Conservation (phyloP, 179 eudicot genomes). For the Gypsophila paniculata region DNA sequence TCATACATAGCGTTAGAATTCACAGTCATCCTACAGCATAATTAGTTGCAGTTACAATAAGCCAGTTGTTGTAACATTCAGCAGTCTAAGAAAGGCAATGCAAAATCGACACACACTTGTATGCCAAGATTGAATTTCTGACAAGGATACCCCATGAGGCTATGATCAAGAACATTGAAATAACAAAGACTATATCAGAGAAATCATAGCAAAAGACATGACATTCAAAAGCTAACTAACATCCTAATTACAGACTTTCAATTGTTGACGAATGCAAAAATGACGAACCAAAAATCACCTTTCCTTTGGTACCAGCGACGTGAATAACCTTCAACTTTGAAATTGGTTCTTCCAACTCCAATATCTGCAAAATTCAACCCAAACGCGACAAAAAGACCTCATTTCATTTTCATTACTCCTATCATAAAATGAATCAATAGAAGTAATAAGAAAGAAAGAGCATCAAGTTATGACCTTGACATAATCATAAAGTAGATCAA, state of each 20-base stretch:
- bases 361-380: slow-evolving; percentile 42
- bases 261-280: neutral
- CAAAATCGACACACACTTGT: neutral
- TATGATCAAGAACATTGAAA: too few relatives aligned
- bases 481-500: slow-evolving; percentile 70
- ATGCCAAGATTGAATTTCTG: neutral
- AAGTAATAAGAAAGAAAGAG: neutral
- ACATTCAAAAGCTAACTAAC: neutral
- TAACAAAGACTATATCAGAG: too few relatives aligned
- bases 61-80: neutral
- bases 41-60: neutral
- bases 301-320: slow-evolving; percentile 98
- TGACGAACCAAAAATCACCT: slow-evolving; percentile 41
- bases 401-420: neutral
- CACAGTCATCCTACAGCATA: neutral
- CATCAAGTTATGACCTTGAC: slow-evolving; percentile 45
- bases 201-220: too few relatives aligned
- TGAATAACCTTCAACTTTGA: slow-evolving; percentile 84
- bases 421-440: neutral
- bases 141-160: neutral
- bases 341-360: slow-evolving; percentile 84
- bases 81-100: slow-evolving; percentile 3
- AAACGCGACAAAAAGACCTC: neutral
- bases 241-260: neutral
- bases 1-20: neutral